These are phyloP conservation scores for Xylaria acuta DNA, from an alignment of 495 filamentous ascomycete genomes.

Conservation along the genomic window DNA sequence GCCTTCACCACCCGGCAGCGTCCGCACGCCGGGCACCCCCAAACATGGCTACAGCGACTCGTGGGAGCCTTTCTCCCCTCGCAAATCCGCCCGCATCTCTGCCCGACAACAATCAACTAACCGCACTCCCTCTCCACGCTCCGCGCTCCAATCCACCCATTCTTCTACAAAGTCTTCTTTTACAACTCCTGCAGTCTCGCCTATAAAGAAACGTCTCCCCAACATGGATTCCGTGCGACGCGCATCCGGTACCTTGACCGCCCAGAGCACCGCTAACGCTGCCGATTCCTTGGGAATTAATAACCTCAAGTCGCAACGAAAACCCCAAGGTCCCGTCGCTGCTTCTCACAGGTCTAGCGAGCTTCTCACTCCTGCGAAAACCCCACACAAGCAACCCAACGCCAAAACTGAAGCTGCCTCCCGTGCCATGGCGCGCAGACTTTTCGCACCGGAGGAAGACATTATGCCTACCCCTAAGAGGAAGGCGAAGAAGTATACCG, in stretches of 20 bases:
- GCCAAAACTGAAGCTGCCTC: conserved; percentile 59
- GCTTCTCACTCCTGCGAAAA: conserved; percentile 91
- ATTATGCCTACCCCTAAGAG: conserved; percentile 65
- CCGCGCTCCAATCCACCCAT: conserved; percentile 41
- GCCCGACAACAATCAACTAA: conserved; percentile 43
- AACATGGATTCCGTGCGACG: conserved; percentile 43
- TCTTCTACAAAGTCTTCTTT: conserved; percentile 42
- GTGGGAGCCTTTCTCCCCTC: conserved; percentile 72
- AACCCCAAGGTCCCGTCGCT: conserved; percentile 29
- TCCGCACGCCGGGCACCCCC: conserved; percentile 75
- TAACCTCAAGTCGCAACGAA: conserved; percentile 27
- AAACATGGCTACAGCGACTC: conserved; percentile 72
- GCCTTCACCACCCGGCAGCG: conserved; percentile 64
- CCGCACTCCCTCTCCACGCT: conserved; percentile 54
- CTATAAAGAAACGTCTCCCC: conserved; percentile 57
- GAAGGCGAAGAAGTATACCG: conserved; percentile 62
- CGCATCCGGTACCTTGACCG: conserved; percentile 48
- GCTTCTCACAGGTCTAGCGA: conserved; percentile 50
- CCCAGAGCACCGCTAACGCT: conserved; percentile 43
- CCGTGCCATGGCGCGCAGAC: conserved; percentile 70
- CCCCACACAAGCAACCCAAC: conserved; percentile 74
- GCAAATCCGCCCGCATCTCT: conserved; percentile 62
- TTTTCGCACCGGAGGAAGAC: conserved; percentile 69
- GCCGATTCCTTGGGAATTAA: conserved; percentile 42
- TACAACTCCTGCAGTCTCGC: conserved; percentile 55